Evolutionary conservation across 2,329 filamentous ascomycete genomes (phyloP), one percentile per base, ranked within the genome.

Genomic region (Trichoderma sp.): DNA sequence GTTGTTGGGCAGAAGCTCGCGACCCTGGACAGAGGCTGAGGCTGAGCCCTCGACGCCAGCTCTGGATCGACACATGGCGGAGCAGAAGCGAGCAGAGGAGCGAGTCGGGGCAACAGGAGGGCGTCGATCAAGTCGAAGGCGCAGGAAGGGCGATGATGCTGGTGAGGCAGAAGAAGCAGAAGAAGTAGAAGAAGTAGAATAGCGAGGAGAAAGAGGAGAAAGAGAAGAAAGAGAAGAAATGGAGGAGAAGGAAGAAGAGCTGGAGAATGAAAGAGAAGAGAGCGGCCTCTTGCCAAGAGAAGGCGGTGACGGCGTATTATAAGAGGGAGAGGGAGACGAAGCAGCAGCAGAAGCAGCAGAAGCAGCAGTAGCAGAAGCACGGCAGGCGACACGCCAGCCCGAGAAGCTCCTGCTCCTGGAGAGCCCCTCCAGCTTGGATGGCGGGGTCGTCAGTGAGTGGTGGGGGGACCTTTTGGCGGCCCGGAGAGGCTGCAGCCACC

Each of bases 1-100:
- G 76, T 97, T 97, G 80, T 90, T 89, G 63, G 94, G 95, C 74
- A 98, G 86, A 72, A 98, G 90, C 83, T 97, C 91, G 74, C 94
- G 90, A 45, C 72, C 74, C 19, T 75, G 80, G 54, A 65, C 37
- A 32, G 54, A 65, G 22, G 67, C 58, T 22, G 71, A 48, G 61
- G 70, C 67, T 12, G 58, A 25, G 17, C 68, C 69, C 58, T 69
- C 68, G 19, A 58, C 27, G n/a, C 64, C 68, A 45, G 64, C 64
- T 45, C 54, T 61, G 37, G 68, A 63, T 52, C 68, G 66, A 58
- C 68, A 69, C 68, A 69, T 69, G 52, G 54, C 65, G 64, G 59
- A 54, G 54, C 64, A 66, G 52, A 66, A 63, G 25, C 67, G 67
- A 58, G 32, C 32, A 22, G 67, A 59, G 27, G 25, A n/a, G 4